Conservation (phyloP, 345 rosid species). For the Sapria himalayana region DNA sequence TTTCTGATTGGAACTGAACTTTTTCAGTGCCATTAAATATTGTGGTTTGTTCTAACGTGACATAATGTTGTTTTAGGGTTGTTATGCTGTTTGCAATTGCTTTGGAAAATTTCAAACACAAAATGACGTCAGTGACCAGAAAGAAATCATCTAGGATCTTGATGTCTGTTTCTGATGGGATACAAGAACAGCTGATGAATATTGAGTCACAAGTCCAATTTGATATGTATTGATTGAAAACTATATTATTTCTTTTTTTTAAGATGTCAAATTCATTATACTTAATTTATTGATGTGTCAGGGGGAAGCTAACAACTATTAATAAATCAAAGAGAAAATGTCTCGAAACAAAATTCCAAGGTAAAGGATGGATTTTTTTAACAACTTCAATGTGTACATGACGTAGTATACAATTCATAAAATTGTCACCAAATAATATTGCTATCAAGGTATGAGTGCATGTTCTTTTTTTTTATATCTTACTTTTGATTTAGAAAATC, state of each 20-base stretch:
- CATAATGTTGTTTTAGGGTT: constrained; percentile 36
- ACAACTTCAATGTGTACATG: too few relatives aligned
- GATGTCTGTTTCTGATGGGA: constrained; percentile 47
- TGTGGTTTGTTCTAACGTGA: constrained; percentile 10
- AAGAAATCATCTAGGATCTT: constrained; percentile 62
- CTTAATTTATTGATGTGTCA: constrained; percentile 17
- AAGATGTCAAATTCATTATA: constrained; percentile 6
- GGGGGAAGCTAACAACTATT: constrained; percentile 36
- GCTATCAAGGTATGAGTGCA: too few relatives aligned
- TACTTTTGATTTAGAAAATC: too few relatives aligned
- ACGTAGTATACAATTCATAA: too few relatives aligned
- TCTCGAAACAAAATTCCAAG: constrained; percentile 58
- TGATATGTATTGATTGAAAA: constrained; percentile 35
- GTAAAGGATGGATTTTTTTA: constrained; percentile 11
- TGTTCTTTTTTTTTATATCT: too few relatives aligned
- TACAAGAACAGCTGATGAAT: constrained; percentile 36
- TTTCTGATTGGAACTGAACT: not conserved
- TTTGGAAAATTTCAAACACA: constrained; percentile 42
- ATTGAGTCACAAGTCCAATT: constrained; percentile 46
- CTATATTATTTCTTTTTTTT: constrained; percentile 6
- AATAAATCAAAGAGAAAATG: constrained; percentile 56
- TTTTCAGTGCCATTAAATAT: constrained; percentile 4
- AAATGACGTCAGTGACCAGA: constrained; percentile 38
- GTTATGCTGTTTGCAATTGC: constrained; percentile 38
- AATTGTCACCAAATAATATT: too few relatives aligned